Percentiles rank a stretch among this genome's conserved stretches.
Evolutionary conservation across 345 rosid genomes (phyloP).

Genomic region (Eucalyptus polybractea): DNA sequence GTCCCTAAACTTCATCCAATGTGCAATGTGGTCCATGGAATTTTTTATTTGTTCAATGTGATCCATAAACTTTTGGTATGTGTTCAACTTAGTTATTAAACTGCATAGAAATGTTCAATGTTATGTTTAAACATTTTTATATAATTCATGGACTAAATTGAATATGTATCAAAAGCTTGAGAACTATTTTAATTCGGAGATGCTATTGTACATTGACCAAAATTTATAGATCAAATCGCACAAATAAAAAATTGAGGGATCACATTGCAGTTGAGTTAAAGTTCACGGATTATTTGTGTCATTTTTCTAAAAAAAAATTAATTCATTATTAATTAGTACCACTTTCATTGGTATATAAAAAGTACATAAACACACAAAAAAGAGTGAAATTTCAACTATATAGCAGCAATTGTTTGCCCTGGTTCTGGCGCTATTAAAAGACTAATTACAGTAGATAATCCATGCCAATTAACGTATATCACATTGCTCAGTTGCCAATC

Average conservation of each 20-base stretch:
- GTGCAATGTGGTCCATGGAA: accelerated
- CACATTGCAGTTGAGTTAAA: not conserved
- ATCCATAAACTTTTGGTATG: accelerated
- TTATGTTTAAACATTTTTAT: accelerated
- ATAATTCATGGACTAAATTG: too few species aligned
- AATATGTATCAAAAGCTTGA: accelerated
- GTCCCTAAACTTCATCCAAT: not conserved
- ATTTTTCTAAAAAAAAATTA: too few species aligned
- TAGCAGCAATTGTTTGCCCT: not conserved
- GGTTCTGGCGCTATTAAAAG: not conserved
- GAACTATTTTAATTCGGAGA: not conserved
- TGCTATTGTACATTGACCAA: accelerated
- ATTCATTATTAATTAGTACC: not conserved
- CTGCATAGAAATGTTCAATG: too few species aligned
- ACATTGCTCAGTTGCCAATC: not conserved
- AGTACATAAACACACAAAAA: not conserved
- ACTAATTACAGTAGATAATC: not conserved
- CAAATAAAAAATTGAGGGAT: too few species aligned
- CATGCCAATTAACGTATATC: not conserved
- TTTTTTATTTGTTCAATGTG: too few species aligned
- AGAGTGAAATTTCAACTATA: not conserved
- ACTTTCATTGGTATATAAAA: not conserved
- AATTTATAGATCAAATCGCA: accelerated
- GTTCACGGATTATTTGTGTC: too few species aligned
- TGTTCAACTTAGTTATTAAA: too few species aligned